phyloP scores from a whole-genome alignment of 1,139 yeast genomes.

The Saccharomyces hybrid region DNA sequence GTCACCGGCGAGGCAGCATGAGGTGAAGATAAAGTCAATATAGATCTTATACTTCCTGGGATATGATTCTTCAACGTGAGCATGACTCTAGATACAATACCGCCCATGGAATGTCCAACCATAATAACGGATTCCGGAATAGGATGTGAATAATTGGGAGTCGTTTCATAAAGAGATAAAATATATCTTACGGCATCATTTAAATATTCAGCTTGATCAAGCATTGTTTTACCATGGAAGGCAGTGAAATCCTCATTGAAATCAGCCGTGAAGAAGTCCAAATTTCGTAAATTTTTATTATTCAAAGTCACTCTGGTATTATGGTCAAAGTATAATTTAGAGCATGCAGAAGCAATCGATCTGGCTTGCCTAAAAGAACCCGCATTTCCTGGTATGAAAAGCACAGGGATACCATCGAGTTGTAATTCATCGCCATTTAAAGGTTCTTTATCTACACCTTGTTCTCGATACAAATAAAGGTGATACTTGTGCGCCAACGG shows the following conservation, averaged over 20 bases:
- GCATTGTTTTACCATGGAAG: slow-evolving; percentile 84
- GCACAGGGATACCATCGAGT: slow-evolving; percentile 71
- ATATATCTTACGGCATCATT: slow-evolving; percentile 83
- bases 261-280: slow-evolving; percentile 84
- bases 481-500: slow-evolving; percentile 73
- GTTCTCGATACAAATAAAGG: slow-evolving; percentile 71
- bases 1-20: slow-evolving; percentile 94
- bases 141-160: slow-evolving; percentile 18
- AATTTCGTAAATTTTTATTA: slow-evolving; percentile 36
- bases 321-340: slow-evolving; percentile 38
- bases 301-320: slow-evolving; percentile 30
- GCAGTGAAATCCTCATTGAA: slow-evolving; percentile 96
- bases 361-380: slow-evolving; percentile 88
- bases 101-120: slow-evolving; percentile 96
- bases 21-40: slow-evolving; percentile 84
- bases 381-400: slow-evolving; percentile 96
- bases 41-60: slow-evolving; percentile 68
- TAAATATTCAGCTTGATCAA: slow-evolving; percentile 89
- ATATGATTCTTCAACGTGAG: slow-evolving; percentile 69
- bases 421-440: slow-evolving; percentile 34
- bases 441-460: slow-evolving; percentile 57
- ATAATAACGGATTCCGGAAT: slow-evolving; percentile 67
- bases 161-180: slow-evolving; percentile 49
- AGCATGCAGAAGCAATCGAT: slow-evolving; percentile 77
- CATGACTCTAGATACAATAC: slow-evolving; percentile 79